Conservation (phyloP, 768 basidiomycete species). For the Melanogaster broomeanus region DNA sequence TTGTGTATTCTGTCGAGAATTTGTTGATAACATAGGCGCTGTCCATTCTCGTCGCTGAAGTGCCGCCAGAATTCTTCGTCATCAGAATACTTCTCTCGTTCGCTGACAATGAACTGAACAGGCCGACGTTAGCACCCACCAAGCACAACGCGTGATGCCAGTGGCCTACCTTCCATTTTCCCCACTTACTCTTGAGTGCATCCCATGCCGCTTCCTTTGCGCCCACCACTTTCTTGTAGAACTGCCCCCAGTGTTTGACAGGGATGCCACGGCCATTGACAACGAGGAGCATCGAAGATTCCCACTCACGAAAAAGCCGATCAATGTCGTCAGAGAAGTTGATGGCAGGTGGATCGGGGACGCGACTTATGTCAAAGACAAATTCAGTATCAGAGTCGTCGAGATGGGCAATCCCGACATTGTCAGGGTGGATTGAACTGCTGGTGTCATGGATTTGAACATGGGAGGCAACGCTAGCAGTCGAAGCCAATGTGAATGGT, state of each 20-base stretch:
- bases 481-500: background rate
- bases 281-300: background rate
- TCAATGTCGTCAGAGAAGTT: conserved; percentile 1
- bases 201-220: conserved; percentile 10
- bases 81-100: conserved; percentile 1
- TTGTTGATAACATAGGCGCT: conserved; percentile 2
- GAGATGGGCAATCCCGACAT: background rate
- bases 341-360: background rate
- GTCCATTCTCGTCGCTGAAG: conserved; percentile 8
- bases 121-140: conserved; percentile 9
- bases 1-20: conserved; percentile 6
- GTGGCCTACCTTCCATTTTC: conserved; percentile 14
- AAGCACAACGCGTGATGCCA: no score
- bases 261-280: conserved; percentile 3
- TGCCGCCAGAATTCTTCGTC: conserved; percentile 11
- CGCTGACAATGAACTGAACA: conserved; percentile 15
- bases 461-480: background rate
- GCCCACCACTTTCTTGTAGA: conserved; percentile 14
- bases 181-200: conserved; percentile 10
- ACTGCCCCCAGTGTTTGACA: conserved; percentile 16
- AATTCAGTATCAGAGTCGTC: conserved; percentile 12
- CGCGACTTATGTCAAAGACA: background rate
- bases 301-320: background rate
- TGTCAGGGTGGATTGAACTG: background rate
- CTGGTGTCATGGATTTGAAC: background rate